phyloP scores from a whole-genome alignment of 2,329 filamentous ascomycete genomes.

The Penicillium thymicola region DNA sequence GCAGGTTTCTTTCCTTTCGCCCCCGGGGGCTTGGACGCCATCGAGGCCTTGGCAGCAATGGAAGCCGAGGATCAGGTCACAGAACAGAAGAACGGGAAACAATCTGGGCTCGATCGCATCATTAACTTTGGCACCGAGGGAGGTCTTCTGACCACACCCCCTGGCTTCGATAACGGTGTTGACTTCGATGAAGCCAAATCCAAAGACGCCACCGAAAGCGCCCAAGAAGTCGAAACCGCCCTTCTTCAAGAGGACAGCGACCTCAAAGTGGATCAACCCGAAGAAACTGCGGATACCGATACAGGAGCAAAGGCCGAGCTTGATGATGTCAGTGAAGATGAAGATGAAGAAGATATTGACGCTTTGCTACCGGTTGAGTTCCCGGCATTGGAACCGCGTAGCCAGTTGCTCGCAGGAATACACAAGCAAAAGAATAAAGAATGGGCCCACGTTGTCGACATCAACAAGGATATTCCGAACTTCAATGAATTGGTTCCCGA shows the following conservation, averaged over 20 bases:
- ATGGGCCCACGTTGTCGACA: conserved; percentile 98
- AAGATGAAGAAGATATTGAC: conserved; percentile 64
- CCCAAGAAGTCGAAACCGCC: conserved; percentile 66
- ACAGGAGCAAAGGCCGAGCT: conserved; percentile 25
- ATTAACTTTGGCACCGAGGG: conserved; percentile 78
- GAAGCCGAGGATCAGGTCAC: conserved; percentile 68
- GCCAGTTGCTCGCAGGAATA: conserved; percentile 68
- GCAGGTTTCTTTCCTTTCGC: conserved; percentile 94
- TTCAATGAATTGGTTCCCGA: conserved; percentile 91
- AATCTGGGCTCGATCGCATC: conserved; percentile 68
- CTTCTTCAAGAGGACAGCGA: conserved; percentile 48
- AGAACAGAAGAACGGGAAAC: conserved; percentile 41
- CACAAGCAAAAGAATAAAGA: conserved; percentile 74
- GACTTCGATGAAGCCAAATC: conserved; percentile 63
- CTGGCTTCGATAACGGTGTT: conserved; percentile 76
- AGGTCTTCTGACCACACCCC: conserved; percentile 74
- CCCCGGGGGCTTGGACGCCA: conserved; percentile 80
- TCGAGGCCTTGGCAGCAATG: conserved; percentile 78
- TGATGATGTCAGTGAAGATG: conserved; percentile 30
- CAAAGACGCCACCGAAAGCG: conserved; percentile 54
- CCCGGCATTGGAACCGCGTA: conserved; percentile 80
- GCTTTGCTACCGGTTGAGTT: conserved; percentile 88
- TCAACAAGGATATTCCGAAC: conserved; percentile 89
- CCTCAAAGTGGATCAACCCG: conserved; percentile 52
- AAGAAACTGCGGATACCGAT: conserved; percentile 38